Evolutionary conservation across 495 filamentous ascomycete species (phyloP).

Genomic region (Penicillium malachiteum): DNA sequence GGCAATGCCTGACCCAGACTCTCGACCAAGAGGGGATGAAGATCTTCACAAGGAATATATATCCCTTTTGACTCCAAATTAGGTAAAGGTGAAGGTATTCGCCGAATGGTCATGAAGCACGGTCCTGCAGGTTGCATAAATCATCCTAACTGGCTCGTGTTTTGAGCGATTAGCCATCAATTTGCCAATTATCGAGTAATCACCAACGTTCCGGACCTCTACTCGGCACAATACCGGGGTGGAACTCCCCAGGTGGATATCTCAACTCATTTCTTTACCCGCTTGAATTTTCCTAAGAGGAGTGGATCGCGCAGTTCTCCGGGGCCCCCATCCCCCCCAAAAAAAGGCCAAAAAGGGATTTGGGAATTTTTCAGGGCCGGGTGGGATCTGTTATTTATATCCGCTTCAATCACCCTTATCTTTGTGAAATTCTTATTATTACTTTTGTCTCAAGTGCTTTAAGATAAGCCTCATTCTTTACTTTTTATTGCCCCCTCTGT

Average conservation of each 20-base stretch:
- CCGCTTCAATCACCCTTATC: slow-evolving; percentile 19
- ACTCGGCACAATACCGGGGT: slow-evolving; percentile 7
- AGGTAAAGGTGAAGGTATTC: slow-evolving; percentile 23
- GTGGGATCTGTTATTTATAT: slow-evolving; percentile 26
- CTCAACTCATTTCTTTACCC: not conserved
- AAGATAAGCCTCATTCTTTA: slow-evolving; percentile 2
- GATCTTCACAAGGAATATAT: not conserved
- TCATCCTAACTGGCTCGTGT: slow-evolving; percentile 10
- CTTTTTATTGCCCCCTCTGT: slow-evolving; percentile 5
- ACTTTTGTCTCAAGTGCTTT: not conserved
- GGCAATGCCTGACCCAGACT: not conserved
- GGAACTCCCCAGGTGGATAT: slow-evolving; percentile 15
- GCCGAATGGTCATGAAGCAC: not conserved
- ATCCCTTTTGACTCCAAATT: slow-evolving; percentile 12
- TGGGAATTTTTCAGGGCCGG: not conserved
- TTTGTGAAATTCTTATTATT: slow-evolving; percentile 1
- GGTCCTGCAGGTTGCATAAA: slow-evolving; percentile 6
- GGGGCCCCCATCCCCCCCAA: not conserved
- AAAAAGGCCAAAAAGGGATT: not conserved
- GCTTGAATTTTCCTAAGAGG: slow-evolving; percentile 1
- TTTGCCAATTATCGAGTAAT: slow-evolving; percentile 27
- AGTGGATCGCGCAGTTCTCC: slow-evolving; percentile 14
- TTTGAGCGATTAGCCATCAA: slow-evolving; percentile 9
- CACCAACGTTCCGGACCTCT: not conserved
- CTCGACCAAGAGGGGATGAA: not conserved